Evolutionary conservation across 2,329 filamentous ascomycete species (phyloP), one percentile per base, ranked within the genome.

Genomic region (Penicillium sp.): DNA sequence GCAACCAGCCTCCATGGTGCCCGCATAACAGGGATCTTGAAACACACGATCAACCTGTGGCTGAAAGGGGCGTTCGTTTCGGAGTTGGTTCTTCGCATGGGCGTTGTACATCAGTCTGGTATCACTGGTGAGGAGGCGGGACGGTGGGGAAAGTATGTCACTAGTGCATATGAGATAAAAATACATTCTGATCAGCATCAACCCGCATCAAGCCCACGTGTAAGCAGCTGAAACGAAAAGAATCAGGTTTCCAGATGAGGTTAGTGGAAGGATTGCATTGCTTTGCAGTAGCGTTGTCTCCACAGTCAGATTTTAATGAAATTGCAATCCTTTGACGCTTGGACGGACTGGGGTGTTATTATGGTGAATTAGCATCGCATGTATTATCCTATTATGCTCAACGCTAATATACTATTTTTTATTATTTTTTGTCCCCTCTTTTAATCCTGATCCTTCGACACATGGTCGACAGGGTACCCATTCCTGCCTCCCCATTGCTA

Each of bases 11-110:
- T 22, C 14, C 22, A 33, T 29, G 35, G 48, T 21, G 22, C 42
- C 8, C 21, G 27, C 33, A 11, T 39, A 42, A 44, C 49, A 26
- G 35, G 29, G 27, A 49, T 44, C 39, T 21, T 59, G 57, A 59
- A 57, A 59, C 57, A 43, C 39, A 16, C 50, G 57, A 59, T 59
- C 54, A 52, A 19, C 54, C 48, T 4, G 55, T 52, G 48, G 57
- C 50, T 49, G 37, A n/a, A 21, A 31, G 2, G n/a, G 54, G 47
- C 49, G 46, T 51, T 52, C 44, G 51, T 52, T 59, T 51, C 54
- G 33, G 27, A 19, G 21, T 31, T 37, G 24, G 29, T 22, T 50
- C 49, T 52, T 56, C 45, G 54, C 35, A 27, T 52, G 54, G 53
- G 44, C 27, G 4, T 19, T 49, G 29, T 37, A 21, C 47, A 50